Evolutionary conservation across 73 alveolate species (phyloP).

Genomic region (Durusdinium trenchii): DNA sequence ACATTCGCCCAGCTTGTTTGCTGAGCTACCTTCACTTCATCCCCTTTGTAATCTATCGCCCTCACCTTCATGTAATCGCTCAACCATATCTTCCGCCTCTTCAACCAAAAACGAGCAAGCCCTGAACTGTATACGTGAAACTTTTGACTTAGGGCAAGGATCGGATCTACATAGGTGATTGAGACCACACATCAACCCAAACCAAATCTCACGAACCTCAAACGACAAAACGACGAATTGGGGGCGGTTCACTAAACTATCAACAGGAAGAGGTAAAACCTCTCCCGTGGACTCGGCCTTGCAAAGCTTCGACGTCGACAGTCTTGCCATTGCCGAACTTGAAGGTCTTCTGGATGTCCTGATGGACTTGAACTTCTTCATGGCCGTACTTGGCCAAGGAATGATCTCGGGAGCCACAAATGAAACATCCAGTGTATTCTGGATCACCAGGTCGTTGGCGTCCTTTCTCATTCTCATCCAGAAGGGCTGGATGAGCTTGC

Average conservation of each 20-base stretch:
- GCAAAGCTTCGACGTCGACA: neutral
- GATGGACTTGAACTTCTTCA: too few relatives aligned
- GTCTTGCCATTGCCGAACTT: neutral
- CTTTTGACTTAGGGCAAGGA: too few relatives aligned
- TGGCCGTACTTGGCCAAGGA: too few relatives aligned
- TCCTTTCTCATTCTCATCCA: neutral
- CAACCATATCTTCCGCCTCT: neutral
- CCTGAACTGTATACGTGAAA: neutral
- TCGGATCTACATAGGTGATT: neutral
- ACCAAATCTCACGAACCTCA: neutral
- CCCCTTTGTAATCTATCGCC: neutral
- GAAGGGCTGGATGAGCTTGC: neutral
- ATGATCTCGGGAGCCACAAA: too few relatives aligned
- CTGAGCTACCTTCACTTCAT: neutral
- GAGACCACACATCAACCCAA: neutral
- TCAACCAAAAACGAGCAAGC: neutral
- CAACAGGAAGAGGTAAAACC: neutral
- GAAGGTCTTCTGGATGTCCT: too few relatives aligned
- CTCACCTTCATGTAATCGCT: neutral
- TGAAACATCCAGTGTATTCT: neutral
- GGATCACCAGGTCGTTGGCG: neutral
- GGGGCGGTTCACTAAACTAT: too few relatives aligned
- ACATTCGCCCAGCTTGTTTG: neutral
- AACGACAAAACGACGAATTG: neutral
- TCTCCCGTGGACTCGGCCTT: constrained; percentile 33